Evolutionary conservation across 306 rosid species (phyloP).

Genomic region (Rosa lucieae): DNA sequence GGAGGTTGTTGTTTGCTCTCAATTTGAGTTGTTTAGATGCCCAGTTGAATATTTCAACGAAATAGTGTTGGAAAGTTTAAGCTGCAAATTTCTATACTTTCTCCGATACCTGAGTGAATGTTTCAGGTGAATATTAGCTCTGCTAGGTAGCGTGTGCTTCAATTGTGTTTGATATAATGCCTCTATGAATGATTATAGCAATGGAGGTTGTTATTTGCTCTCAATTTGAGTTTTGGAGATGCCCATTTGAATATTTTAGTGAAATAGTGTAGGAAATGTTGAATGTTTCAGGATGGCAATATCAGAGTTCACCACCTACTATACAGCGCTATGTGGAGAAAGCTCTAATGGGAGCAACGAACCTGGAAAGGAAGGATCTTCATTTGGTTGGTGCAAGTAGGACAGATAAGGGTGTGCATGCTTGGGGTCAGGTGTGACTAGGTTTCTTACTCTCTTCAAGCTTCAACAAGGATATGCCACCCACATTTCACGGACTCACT

Average conservation of each 20-base stretch:
- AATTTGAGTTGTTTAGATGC: background rate
- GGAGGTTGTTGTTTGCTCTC: background rate
- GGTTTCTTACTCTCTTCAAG: conserved; percentile 23
- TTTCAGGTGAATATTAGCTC: conserved; percentile 37
- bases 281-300: conserved; percentile 83
- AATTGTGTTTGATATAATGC: background rate
- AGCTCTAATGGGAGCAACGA: conserved; percentile 63
- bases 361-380: conserved; percentile 78
- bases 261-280: background rate
- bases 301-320: conserved; percentile 89
- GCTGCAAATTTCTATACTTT: background rate
- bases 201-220: background rate
- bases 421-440: conserved; percentile 90
- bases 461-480: conserved; percentile 4
- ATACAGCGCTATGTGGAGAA: conserved; percentile 71
- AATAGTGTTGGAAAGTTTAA: background rate
- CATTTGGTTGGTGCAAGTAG: conserved; percentile 82
- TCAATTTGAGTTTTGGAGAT: background rate
- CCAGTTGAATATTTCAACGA: background rate
- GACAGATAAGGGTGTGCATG: conserved; percentile 92
- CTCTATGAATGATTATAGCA: background rate
- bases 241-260: background rate
- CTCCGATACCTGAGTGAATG: conserved; percentile 2
- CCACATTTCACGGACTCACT: conserved; percentile 27
- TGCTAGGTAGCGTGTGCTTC: background rate